These are phyloP conservation scores for Blastobotrys peoriensis DNA, from an alignment of 805 yeast genomes.

Conservation along the genomic window DNA sequence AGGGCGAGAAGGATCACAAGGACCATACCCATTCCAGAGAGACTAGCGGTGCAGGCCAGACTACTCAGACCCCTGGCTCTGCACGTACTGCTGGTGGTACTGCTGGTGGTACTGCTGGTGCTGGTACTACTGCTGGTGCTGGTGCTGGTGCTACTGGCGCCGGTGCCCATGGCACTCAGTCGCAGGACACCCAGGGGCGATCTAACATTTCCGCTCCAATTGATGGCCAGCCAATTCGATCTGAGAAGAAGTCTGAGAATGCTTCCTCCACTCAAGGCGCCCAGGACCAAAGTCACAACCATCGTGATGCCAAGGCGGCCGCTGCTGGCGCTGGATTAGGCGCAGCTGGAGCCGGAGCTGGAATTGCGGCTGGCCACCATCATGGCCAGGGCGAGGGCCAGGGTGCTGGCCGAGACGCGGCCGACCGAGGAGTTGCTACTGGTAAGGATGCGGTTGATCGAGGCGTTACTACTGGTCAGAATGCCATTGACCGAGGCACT, in stretches of 20 bases:
- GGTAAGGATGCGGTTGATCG: neutral
- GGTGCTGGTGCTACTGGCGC: too few relatives aligned
- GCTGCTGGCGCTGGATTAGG: conserved; percentile 10
- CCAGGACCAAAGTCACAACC: too few relatives aligned
- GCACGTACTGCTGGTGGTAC: neutral
- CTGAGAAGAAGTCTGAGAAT: too few relatives aligned
- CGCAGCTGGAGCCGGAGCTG: conserved; percentile 5
- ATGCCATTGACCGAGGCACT: neutral
- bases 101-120: neutral
- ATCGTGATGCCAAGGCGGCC: too few relatives aligned
- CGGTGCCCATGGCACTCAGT: too few relatives aligned
- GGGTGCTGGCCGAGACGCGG: neutral
- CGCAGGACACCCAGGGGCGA: neutral
- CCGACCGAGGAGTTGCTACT: neutral
- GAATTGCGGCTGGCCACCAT: neutral
- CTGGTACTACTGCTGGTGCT: neutral
- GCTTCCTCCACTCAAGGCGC: too few relatives aligned
- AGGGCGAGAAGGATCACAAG: neutral
- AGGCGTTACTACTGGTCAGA: neutral
- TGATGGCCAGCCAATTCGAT: neutral
- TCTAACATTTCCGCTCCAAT: neutral
- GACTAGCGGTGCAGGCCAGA: neutral
- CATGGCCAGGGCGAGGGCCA: neutral
- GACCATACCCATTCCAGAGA: neutral
- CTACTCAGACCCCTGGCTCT: neutral